Conservation (phyloP, 371 early-diverging fungal genomes). For the Mortierella sp. region DNA sequence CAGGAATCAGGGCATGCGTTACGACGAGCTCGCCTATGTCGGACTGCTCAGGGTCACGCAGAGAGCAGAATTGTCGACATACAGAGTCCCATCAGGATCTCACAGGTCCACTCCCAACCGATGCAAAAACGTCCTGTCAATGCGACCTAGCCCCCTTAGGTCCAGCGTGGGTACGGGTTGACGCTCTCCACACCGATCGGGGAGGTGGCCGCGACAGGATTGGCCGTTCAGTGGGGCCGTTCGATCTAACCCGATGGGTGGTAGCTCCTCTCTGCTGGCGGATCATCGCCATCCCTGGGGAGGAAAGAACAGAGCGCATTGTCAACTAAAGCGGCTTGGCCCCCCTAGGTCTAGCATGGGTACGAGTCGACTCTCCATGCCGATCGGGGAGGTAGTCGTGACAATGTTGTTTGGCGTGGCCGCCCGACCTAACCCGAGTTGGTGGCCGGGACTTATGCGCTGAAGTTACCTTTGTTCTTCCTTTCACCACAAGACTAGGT, state of each 20-base stretch:
- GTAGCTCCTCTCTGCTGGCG: slow-evolving; percentile 37
- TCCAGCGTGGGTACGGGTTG: slow-evolving; percentile 37
- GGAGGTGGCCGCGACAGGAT: slow-evolving; percentile 32
- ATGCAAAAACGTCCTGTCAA: slow-evolving; percentile 41
- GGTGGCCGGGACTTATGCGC: slow-evolving; percentile 32
- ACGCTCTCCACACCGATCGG: slow-evolving; percentile 32
- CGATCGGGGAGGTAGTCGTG: slow-evolving; percentile 39
- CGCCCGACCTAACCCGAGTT: slow-evolving; percentile 46
- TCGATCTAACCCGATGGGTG: slow-evolving; percentile 39
- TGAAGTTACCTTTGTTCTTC: slow-evolving; percentile 48
- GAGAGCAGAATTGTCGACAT: too few species aligned
- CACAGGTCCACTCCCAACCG: slow-evolving; percentile 22
- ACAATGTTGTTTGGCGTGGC: slow-evolving; percentile 47
- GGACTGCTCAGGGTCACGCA: too few species aligned
- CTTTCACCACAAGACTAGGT: slow-evolving; percentile 23
- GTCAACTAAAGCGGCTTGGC: slow-evolving; percentile 35
- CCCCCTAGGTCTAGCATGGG: slow-evolving; percentile 34
- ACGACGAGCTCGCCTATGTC: too few species aligned
- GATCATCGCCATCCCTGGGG: slow-evolving; percentile 34
- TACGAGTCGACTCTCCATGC: slow-evolving; percentile 35
- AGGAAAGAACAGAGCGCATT: slow-evolving; percentile 36
- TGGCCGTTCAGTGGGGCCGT: slow-evolving; percentile 31
- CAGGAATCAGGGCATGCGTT: too few species aligned
- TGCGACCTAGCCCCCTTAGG: slow-evolving; percentile 34
- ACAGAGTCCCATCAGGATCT: too few species aligned